phyloP scores from a whole-genome alignment of 441 rosid genomes.

The Bocquillonia castaneifolia region DNA sequence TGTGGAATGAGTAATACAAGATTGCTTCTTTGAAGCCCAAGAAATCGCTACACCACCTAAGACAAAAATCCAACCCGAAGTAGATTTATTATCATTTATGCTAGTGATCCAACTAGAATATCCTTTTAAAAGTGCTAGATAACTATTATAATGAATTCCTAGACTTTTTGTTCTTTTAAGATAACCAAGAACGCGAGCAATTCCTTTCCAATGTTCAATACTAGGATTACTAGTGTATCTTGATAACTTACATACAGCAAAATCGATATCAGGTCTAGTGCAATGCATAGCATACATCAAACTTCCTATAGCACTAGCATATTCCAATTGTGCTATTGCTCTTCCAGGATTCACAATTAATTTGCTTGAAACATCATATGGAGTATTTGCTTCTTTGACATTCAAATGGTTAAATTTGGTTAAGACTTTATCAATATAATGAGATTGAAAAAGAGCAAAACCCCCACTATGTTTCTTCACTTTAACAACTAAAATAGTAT shows the following conservation, averaged over 20 bases:
- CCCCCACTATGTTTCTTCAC: neutral
- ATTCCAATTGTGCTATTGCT: neutral
- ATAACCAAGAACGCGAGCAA: neutral
- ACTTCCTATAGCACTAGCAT: neutral
- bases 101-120: neutral
- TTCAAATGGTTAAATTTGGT: neutral
- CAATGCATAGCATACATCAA: neutral
- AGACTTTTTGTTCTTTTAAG: neutral
- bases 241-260: neutral
- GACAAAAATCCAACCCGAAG: neutral
- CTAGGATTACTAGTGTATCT: neutral
- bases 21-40: neutral
- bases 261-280: neutral
- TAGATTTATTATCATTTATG: neutral
- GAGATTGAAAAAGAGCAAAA: neutral
- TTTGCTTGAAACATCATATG: neutral
- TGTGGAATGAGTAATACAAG: neutral
- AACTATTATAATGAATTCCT: neutral
- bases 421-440: neutral
- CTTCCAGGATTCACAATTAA: neutral
- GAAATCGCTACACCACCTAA: neutral
- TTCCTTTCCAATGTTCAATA: neutral
- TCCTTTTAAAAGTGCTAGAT: neutral
- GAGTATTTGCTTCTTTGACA: neutral
- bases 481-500: neutral